Base-by-base conservation (phyloP, 176 grass and related monocot genomes). In the Urochloa ruziziensis region DNA sequence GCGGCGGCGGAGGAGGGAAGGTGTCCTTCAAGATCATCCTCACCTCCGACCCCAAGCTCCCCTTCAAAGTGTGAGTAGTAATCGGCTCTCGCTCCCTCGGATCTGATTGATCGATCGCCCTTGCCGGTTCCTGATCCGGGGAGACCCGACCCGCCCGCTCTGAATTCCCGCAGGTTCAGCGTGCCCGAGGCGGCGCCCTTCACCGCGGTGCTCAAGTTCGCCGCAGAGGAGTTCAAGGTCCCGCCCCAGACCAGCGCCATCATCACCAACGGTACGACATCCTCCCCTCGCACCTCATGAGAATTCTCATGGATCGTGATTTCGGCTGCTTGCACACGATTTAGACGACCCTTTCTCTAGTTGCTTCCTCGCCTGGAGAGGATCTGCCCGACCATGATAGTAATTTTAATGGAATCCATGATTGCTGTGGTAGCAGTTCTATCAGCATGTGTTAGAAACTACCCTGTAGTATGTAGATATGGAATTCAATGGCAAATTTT, bases 1-100 rank as follows among this genome's bases (percentile, higher is more conserved):
- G 76, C 37, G 85, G 68, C 7, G 81, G 86, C 14, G 86, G 80
- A 0, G 96, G 92, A 3, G 96, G 96, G 54, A 99, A 99, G 96
- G 96, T 99, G 28, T 96, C 91, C 0, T 99, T 99, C 87, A 99
- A 96, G 89, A 80, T 96, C 67, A 99, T 87, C 33, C 96, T 99
- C 79, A 99, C 93, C 73, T 99, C 96, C 89, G 93, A 99, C 92
- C 96, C 96, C 66, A 99, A 99, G 89, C 96, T 99, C 29, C 96
- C 96, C 54, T 99, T 90, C 93, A 99, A 99, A 99, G 93, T 99
- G 96, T 99, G 86, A 87, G 86, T 28, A n/a, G n/a, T n/a, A 8
- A 8, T 29, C 49, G 34, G 4, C 14, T 13, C 49, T 6, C 42
- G 10, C n/a, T 29, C 73, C 54, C 21, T 77, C 82, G 15, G 77